phyloP scores from a whole-genome alignment of 1,284 basidiomycete genomes.

The Apiotrichum gracile region DNA sequence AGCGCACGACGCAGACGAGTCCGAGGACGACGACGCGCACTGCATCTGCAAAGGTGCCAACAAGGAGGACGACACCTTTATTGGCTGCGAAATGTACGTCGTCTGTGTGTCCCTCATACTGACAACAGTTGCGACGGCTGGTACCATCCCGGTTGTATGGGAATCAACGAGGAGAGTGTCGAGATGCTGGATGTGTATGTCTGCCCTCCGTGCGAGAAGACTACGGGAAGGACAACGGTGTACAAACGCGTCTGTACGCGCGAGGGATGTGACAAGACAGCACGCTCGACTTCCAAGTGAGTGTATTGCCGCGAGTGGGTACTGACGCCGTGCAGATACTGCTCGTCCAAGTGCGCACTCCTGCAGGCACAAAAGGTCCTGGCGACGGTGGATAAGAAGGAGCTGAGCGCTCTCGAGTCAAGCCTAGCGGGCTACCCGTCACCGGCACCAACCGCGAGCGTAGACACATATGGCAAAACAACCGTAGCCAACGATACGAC shows the following conservation, averaged over 20 bases:
- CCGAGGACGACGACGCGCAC: conserved; percentile 25
- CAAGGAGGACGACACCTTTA: conserved; percentile 37
- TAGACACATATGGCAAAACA: neutral
- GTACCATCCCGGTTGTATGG: conserved; percentile 42
- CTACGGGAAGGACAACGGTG: conserved; percentile 29
- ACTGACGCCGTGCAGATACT: conserved; percentile 27
- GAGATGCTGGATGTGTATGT: conserved; percentile 40
- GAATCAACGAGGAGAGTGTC: conserved; percentile 30
- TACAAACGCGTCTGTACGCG: conserved; percentile 37
- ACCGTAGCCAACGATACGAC: neutral
- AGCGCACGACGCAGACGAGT: neutral
- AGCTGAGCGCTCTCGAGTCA: conserved; percentile 15
- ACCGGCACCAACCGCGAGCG: conserved; percentile 19
- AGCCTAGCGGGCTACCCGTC: conserved; percentile 20
- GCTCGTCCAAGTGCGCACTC: conserved; percentile 36
- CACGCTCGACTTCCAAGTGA: conserved; percentile 34
- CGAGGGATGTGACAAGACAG: conserved; percentile 32
- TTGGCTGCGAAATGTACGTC: conserved; percentile 40
- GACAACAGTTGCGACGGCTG: conserved; percentile 39
- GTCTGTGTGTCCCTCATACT: neutral
- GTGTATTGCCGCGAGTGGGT: neutral
- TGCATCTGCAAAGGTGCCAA: conserved; percentile 39
- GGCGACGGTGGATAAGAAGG: conserved; percentile 25
- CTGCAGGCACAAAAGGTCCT: conserved; percentile 25
- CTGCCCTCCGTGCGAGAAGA: conserved; percentile 37